Evolutionary conservation across 1,139 yeast species (phyloP).

Genomic region (Scheffersomyces parashehatae): DNA sequence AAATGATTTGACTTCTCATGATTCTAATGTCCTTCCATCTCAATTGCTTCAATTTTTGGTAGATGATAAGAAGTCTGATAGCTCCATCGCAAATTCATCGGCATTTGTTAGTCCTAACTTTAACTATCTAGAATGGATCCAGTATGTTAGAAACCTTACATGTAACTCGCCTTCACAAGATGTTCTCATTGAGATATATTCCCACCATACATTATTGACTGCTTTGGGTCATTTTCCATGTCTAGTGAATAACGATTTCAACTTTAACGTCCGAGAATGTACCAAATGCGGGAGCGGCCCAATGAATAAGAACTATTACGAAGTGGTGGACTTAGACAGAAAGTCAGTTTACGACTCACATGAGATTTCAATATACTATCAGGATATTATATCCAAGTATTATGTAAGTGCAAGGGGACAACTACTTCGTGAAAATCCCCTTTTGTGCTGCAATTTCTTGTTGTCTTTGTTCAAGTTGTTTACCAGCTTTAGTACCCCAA

Average conservation of each 20-base stretch:
- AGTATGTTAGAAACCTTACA: constrained; percentile 12
- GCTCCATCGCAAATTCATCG: background rate
- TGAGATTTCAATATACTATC: constrained; percentile 23
- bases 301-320: constrained; percentile 22
- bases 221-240: constrained; percentile 50
- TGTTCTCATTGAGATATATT: constrained; percentile 9
- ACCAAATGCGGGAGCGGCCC: constrained; percentile 37
- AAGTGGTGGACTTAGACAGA: constrained; percentile 21
- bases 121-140: constrained; percentile 25
- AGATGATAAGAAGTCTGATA: constrained; percentile 3
- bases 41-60: constrained; percentile 8
- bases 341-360: constrained; percentile 21
- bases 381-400: constrained; percentile 23
- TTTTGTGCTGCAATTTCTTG: constrained; percentile 45
- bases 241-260: constrained; percentile 31
- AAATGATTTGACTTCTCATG: constrained; percentile 5
- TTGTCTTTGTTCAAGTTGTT: constrained; percentile 49
- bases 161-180: constrained; percentile 4
- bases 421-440: constrained; percentile 17
- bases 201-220: constrained; percentile 32
- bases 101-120: constrained; percentile 5
- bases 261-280: constrained; percentile 36
- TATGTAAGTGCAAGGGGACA: constrained; percentile 11
- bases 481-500: constrained; percentile 32
- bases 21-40: constrained; percentile 6